A percentile compares a stretch with the other conserved stretches of the same genome.
These are phyloP conservation scores for Pittosporum tobira DNA, from an alignment of 129 eudicot genomes.

Conservation along the genomic window DNA sequence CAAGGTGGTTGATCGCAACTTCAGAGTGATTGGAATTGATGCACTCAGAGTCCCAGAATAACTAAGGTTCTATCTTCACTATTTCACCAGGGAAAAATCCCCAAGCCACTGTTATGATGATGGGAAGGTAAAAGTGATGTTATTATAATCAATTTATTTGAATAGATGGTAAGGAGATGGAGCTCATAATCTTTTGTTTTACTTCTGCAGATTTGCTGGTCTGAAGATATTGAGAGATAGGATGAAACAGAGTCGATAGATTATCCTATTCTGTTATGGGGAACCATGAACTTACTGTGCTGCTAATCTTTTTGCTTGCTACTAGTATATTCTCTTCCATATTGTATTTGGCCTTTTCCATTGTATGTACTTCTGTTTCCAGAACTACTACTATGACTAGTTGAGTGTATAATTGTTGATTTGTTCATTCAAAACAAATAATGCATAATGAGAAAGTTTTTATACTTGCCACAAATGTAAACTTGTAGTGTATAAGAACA, in stretches of 20 bases:
- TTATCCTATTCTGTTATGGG: background rate
- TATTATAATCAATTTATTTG: background rate
- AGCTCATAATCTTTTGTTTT: conserved; percentile 2
- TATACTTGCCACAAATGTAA: background rate
- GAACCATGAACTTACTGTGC: conserved; percentile 5
- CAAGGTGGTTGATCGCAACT: conserved; percentile 56
- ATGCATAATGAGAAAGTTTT: conserved; percentile 2
- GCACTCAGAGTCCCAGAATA: conserved; percentile 71
- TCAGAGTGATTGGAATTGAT: conserved; percentile 47
- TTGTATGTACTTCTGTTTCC: conserved; percentile 3
- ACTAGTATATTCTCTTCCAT: conserved; percentile 4
- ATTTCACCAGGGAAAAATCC: conserved; percentile 89
- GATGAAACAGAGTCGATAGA: conserved; percentile 12
- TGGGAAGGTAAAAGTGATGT: conserved; percentile 51
- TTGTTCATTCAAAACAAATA: background rate
- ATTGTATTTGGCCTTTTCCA: background rate
- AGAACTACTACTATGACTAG: background rate
- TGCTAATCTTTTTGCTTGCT: conserved; percentile 6
- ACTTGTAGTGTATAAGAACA: background rate
- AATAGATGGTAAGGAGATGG: background rate
- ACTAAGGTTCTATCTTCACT: conserved; percentile 54
- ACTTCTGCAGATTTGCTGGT: conserved; percentile 46
- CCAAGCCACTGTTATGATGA: conserved; percentile 78
- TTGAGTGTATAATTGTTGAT: conserved; percentile 1
- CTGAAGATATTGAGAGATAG: conserved; percentile 49